Evolutionary conservation across 257 asterid genomes (phyloP), one percentile per base, ranked within the genome.

Genomic region (Salvia rosmarinus): DNA sequence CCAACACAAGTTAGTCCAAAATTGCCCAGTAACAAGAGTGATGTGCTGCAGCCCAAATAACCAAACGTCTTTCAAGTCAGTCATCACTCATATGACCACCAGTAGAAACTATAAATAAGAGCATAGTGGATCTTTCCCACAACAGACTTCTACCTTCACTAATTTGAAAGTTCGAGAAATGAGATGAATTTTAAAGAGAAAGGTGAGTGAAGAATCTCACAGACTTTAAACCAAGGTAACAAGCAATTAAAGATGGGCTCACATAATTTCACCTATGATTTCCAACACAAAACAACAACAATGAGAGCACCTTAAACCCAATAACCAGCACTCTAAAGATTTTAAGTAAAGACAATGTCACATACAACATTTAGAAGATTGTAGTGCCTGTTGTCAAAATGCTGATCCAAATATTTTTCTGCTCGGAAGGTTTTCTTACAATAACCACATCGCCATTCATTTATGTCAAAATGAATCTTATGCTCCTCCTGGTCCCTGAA

Each of bases 401-500:
- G 98, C 77, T 87, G 95, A 82, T 93, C 98, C 78, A 93, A 80
- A 81, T 72, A 87, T 32, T 83, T 88, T 77, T 93, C 97, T 28
- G 95, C 97, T 49, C 88, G 87, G 82, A 93, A 93, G 61, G 59
- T 49, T 90, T 93, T 93, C 85, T 85, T 90, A 75, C 98, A 93
- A 74, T 87, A 93, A 42, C 97, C 97, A 76, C 98, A 90, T 30
- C 80, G 82, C 97, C 97, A 93, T 50, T 93, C 98, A 82, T 86
- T 87, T 72, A 87, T 67, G 80, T 93, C 98, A 25, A 87, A 44
- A 14, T 90, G 96, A 77, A 86, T 71, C 83, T 93, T 93, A 80
- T 93, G 96, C 64, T 87, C 85, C 87, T 93, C 98, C 69, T 93
- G 98, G 80, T 93, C 98, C 82, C 96, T 85, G 72, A 86, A 93